These are phyloP conservation scores for Kurtzmaniella quercitrusa DNA, from an alignment of 1,139 yeast genomes.

Conservation along the genomic window DNA sequence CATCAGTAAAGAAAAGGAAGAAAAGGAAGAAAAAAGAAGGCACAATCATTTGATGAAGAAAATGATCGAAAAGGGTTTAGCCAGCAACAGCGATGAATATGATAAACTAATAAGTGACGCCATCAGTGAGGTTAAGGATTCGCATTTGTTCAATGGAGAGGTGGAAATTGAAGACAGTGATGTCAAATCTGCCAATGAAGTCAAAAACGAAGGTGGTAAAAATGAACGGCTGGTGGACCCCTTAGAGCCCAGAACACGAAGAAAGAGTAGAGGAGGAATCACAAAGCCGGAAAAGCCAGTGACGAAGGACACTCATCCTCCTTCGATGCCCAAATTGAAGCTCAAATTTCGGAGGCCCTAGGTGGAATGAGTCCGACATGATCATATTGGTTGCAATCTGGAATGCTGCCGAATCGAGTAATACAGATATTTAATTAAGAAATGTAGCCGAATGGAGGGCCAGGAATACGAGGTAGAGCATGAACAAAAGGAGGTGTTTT, in stretches of 20 bases:
- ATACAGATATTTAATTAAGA: neutral
- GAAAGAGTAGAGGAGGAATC: constrained; percentile 24
- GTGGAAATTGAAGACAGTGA: constrained; percentile 17
- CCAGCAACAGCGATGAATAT: constrained; percentile 20
- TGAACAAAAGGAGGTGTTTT: too few relatives aligned
- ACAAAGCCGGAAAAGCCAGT: constrained; percentile 4
- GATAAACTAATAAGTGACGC: constrained; percentile 22
- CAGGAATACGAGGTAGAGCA: too few relatives aligned
- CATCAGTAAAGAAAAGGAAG: neutral
- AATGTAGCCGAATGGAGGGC: neutral
- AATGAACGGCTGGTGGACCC: neutral
- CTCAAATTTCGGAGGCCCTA: constrained; percentile 14
- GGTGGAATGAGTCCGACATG: neutral
- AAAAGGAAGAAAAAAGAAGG: constrained; percentile 1
- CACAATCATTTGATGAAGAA: constrained; percentile 23
- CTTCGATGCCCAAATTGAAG: constrained; percentile 17
- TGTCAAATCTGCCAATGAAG: neutral
- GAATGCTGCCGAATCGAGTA: neutral
- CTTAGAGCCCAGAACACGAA: constrained; percentile 10
- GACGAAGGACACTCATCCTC: constrained; percentile 4
- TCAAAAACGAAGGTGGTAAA: constrained; percentile 2
- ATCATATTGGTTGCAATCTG: neutral
- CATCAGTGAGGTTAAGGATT: constrained; percentile 19
- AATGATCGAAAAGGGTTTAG: constrained; percentile 22
- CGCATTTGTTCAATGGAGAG: constrained; percentile 28